phyloP scores from a whole-genome alignment of 371 early-diverging fungal species.

The Rhizopus delemar region DNA sequence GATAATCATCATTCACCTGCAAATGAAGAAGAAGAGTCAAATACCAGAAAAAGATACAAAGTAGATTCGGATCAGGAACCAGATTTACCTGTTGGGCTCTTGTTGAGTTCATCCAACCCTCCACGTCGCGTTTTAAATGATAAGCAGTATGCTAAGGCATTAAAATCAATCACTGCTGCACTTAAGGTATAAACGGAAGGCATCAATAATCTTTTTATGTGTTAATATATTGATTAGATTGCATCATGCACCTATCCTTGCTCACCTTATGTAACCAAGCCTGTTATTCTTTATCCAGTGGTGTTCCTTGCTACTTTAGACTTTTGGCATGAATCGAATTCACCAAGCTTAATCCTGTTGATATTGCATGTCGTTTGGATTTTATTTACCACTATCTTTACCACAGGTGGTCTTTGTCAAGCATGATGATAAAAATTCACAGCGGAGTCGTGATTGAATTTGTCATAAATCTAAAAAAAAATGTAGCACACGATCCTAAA shows the following conservation, averaged over 20 bases:
- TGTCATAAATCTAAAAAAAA: conserved; percentile 1
- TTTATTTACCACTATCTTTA: conserved; percentile 10
- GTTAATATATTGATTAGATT: conserved; percentile 26
- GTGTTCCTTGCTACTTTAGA: conserved; percentile 43
- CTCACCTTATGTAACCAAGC: conserved; percentile 40
- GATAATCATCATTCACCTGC: background rate
- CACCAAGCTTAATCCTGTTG: conserved; percentile 24
- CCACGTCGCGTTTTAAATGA: conserved; percentile 1
- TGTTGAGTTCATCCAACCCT: conserved; percentile 15
- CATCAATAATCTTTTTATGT: conserved; percentile 8
- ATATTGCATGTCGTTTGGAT: conserved; percentile 23
- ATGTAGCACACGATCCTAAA: background rate
- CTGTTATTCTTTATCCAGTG: conserved; percentile 38
- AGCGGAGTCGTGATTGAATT: conserved; percentile 9
- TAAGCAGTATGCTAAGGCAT: conserved; percentile 4
- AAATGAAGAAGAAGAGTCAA: background rate
- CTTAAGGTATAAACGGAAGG: conserved; percentile 31
- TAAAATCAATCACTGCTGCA: conserved; percentile 35
- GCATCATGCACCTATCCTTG: conserved; percentile 46
- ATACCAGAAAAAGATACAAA: conserved; percentile 3
- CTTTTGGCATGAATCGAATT: conserved; percentile 33
- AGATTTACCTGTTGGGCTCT: background rate
- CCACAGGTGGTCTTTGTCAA: conserved; percentile 22
- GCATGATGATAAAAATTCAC: conserved; percentile 2
- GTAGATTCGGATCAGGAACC: background rate